Evolutionary conservation across 2,329 filamentous ascomycete species (phyloP).

Genomic region (Didymella sp.): DNA sequence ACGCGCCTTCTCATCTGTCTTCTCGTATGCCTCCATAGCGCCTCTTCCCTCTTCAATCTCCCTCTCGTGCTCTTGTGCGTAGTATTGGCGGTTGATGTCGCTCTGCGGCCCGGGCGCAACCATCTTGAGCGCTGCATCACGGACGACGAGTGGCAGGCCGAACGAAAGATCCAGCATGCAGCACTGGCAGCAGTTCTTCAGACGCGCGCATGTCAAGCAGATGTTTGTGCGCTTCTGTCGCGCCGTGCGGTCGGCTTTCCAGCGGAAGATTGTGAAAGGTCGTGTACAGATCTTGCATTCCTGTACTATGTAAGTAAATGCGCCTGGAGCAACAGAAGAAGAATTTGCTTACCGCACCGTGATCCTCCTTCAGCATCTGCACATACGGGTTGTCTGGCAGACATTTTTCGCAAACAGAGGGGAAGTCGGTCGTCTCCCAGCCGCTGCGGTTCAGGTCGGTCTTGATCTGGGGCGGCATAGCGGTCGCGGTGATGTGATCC

Average conservation of each 20-base stretch:
- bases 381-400: slow-evolving; percentile 97
- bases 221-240: slow-evolving; percentile 94
- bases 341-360: slow-evolving; percentile 76
- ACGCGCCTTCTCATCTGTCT: slow-evolving; percentile 94
- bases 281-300: slow-evolving; percentile 79
- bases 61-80: slow-evolving; percentile 95
- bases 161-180: slow-evolving; percentile 99
- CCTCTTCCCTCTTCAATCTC: slow-evolving; percentile 92
- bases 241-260: slow-evolving; percentile 90
- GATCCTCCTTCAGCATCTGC: slow-evolving; percentile 98
- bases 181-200: slow-evolving; percentile 99
- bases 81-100: slow-evolving; percentile 95
- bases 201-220: slow-evolving; percentile 91
- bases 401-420: slow-evolving; percentile 89
- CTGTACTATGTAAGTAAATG: slow-evolving; percentile 58
- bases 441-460: slow-evolving; percentile 94
- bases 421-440: slow-evolving; percentile 93
- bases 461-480: slow-evolving; percentile 91
- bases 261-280: slow-evolving; percentile 94
- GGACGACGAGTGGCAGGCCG: slow-evolving; percentile 89
- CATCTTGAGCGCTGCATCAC: slow-evolving; percentile 97
- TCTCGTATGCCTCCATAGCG: slow-evolving; percentile 84
- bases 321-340: slow-evolving; percentile 72
- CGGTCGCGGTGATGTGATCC: slow-evolving; percentile 1
- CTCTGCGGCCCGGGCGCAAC: slow-evolving; percentile 91